Evolutionary conservation across 768 basidiomycete genomes (phyloP).

Genomic region (Filobasidium wieringae): DNA sequence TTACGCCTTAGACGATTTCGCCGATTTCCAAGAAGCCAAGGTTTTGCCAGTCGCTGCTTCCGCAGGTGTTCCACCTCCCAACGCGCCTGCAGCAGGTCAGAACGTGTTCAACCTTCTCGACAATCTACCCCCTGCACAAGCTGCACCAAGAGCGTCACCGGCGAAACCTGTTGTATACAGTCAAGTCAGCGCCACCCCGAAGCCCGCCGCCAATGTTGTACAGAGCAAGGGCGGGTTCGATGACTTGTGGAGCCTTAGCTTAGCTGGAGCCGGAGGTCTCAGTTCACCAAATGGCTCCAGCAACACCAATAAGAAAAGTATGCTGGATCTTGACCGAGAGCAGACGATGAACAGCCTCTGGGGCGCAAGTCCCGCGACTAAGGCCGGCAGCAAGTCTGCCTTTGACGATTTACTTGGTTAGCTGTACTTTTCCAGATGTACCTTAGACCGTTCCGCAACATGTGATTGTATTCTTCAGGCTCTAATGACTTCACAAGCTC

Average conservation of each 20-base stretch:
- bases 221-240: conserved; percentile 62
- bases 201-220: conserved; percentile 12
- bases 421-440: neutral
- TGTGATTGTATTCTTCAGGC: neutral
- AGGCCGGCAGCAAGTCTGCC: neutral
- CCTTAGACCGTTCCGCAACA: neutral
- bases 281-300: conserved; percentile 19
- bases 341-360: conserved; percentile 70
- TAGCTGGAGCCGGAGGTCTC: conserved; percentile 43
- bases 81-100: neutral
- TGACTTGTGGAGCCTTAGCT: conserved; percentile 75
- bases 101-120: conserved; percentile 38
- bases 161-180: conserved; percentile 34
- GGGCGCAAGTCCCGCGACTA: conserved; percentile 42
- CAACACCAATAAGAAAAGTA: conserved; percentile 50
- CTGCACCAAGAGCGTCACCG: conserved; percentile 33
- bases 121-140: conserved; percentile 35
- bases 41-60: conserved; percentile 15
- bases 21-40: conserved; percentile 41
- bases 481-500: no score
- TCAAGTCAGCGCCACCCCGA: conserved; percentile 5
- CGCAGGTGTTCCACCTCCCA: conserved; percentile 11
- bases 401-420: conserved; percentile 41
- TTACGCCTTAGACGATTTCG: conserved; percentile 40
- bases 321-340: conserved; percentile 80